These are phyloP conservation scores for Ustilago bromivora DNA, from an alignment of 1,284 basidiomycete genomes.

Conservation along the genomic window DNA sequence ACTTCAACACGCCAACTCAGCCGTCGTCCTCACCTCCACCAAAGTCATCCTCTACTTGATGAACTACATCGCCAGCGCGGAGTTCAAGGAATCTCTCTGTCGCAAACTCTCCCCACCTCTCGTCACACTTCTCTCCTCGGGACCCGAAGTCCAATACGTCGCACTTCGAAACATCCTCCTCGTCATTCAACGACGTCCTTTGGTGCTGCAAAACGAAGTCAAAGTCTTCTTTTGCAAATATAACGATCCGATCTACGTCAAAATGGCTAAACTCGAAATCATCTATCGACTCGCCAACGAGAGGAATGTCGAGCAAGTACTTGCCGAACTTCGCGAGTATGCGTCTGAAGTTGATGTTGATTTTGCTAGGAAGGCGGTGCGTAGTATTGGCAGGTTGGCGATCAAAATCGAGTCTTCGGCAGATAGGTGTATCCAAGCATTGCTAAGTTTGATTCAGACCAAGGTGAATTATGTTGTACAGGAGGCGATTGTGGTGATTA, in stretches of 20 bases:
- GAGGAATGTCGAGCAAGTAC: slow-evolving; percentile 88
- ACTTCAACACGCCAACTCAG: slow-evolving; percentile 92
- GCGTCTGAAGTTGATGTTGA: slow-evolving; percentile 98
- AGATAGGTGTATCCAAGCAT: slow-evolving; percentile 86
- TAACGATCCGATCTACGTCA: slow-evolving; percentile 99
- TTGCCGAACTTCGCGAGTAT: slow-evolving; percentile 97
- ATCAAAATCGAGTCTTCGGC: slow-evolving; percentile 95
- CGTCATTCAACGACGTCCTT: slow-evolving; percentile 92
- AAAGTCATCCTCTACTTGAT: slow-evolving; percentile 96
- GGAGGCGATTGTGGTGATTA: slow-evolving; percentile 96
- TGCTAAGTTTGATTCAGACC: slow-evolving; percentile 89
- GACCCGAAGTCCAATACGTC: slow-evolving; percentile 98
- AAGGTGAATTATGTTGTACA: slow-evolving; percentile 97
- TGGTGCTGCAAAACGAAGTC: slow-evolving; percentile 94
- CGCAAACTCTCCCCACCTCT: slow-evolving; percentile 94
- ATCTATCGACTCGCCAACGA: slow-evolving; percentile 94
- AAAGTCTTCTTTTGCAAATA: slow-evolving; percentile 99
- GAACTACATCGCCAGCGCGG: slow-evolving; percentile 97
- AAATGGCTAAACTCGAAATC: slow-evolving; percentile 97
- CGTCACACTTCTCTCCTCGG: slow-evolving; percentile 79
- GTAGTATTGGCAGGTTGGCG: slow-evolving; percentile 93
- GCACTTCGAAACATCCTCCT: slow-evolving; percentile 95
- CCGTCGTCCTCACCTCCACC: slow-evolving; percentile 91
- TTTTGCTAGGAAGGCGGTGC: slow-evolving; percentile 96
- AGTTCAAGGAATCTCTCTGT: slow-evolving; percentile 87